A percentile compares a stretch with the other conserved stretches of the same genome.
Evolutionary conservation across 2,329 filamentous ascomycete species (phyloP).

Genomic region (Penicillium sp.): DNA sequence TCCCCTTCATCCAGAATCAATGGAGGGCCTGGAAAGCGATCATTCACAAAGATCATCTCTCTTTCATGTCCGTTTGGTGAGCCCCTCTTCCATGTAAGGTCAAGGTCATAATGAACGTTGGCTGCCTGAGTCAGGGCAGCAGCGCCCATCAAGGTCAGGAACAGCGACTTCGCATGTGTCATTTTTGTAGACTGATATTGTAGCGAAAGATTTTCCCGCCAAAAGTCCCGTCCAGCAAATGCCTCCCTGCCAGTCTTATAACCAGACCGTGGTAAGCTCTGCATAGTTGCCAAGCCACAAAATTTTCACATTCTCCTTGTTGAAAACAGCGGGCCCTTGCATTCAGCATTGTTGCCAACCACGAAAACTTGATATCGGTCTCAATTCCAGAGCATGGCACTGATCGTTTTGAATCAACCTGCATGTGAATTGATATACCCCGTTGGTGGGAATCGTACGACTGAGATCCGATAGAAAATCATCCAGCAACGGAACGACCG

Average conservation of each 20-base stretch:
- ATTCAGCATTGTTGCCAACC: background rate
- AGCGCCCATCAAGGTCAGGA: background rate
- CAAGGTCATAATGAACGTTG: background rate
- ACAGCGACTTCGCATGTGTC: background rate
- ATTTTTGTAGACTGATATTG: background rate
- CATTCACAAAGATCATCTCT: conserved; percentile 14
- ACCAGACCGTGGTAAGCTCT: background rate
- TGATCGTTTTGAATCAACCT: too few relatives aligned
- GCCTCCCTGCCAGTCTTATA: background rate
- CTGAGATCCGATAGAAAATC: too few relatives aligned
- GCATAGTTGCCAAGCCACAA: background rate
- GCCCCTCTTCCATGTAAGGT: background rate
- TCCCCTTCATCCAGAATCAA: conserved; percentile 14
- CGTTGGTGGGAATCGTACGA: too few relatives aligned
- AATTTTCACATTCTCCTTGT: background rate
- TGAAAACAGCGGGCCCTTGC: background rate
- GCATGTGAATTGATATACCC: too few relatives aligned
- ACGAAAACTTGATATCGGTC: background rate
- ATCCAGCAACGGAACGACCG: too few relatives aligned
- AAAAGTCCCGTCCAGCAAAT: background rate
- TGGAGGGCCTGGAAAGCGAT: conserved; percentile 12
- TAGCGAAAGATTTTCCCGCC: background rate
- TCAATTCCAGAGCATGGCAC: background rate
- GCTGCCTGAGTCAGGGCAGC: background rate
- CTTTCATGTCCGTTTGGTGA: background rate